Evolutionary conservation across 495 filamentous ascomycete species (phyloP).

Genomic region (Saxophila tyrrhenica): DNA sequence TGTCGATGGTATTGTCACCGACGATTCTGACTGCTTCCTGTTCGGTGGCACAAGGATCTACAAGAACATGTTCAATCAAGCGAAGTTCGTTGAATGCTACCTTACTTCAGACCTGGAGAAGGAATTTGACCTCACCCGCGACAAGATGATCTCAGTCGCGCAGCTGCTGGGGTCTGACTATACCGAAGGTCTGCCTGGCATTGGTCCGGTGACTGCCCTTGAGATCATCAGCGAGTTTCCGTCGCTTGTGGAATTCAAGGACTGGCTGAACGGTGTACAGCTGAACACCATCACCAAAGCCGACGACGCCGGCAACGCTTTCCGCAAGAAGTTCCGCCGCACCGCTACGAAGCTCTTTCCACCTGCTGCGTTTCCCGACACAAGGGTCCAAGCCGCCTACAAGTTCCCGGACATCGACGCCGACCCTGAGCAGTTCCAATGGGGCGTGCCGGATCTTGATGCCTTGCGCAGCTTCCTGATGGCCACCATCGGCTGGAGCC

Average conservation of each 20-base stretch:
- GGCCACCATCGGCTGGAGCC: constrained; percentile 84
- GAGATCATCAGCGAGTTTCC: constrained; percentile 89
- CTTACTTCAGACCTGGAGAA: constrained; percentile 76
- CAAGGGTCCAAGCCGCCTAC: constrained; percentile 69
- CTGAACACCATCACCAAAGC: constrained; percentile 39
- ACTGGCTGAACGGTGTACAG: constrained; percentile 82
- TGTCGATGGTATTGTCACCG: constrained; percentile 96
- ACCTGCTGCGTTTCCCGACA: constrained; percentile 62
- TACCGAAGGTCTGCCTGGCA: constrained; percentile 77
- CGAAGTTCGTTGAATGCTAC: constrained; percentile 96
- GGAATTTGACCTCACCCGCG: constrained; percentile 71
- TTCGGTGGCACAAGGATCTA: constrained; percentile 94
- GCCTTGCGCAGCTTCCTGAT: constrained; percentile 77
- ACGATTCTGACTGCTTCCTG: constrained; percentile 93
- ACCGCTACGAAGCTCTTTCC: constrained; percentile 77
- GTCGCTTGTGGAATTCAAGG: constrained; percentile 53
- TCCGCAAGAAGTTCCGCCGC: constrained; percentile 65
- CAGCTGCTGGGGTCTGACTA: constrained; percentile 90
- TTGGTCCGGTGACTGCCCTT: constrained; percentile 86
- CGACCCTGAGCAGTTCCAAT: constrained; percentile 69
- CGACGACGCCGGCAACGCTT: constrained; percentile 43
- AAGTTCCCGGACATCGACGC: constrained; percentile 72
- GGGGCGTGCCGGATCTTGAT: constrained; percentile 89
- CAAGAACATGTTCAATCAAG: constrained; percentile 98
- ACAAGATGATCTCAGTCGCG: constrained; percentile 74